phyloP scores from a whole-genome alignment of 1,284 basidiomycete species.

The Ustilago shanxiensis region DNA sequence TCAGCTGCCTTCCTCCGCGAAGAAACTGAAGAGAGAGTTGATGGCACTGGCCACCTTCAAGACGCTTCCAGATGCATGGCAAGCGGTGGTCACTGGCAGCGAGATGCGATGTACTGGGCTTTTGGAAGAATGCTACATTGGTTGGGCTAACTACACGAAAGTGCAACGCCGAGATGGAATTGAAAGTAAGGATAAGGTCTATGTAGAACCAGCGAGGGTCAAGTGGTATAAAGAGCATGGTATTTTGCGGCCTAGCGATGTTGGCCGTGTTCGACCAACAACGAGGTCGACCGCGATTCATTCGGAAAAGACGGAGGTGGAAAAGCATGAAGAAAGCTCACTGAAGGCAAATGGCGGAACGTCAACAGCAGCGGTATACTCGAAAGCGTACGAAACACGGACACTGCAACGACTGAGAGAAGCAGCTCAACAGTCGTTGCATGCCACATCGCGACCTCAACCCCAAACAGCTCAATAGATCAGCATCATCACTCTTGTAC shows the following conservation, averaged over 20 bases:
- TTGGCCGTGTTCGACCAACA: slow-evolving; percentile 28
- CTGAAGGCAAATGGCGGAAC: neutral
- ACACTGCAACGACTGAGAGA: slow-evolving; percentile 34
- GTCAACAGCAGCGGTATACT: slow-evolving; percentile 23
- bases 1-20: slow-evolving; percentile 33
- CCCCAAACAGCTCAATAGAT: slow-evolving; percentile 27
- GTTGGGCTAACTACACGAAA: slow-evolving; percentile 53
- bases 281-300: neutral
- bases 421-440: slow-evolving; percentile 18
- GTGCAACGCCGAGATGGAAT: slow-evolving; percentile 8
- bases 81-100: slow-evolving; percentile 53
- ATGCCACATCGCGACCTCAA: slow-evolving; percentile 3
- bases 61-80: slow-evolving; percentile 52
- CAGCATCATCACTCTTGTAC: slow-evolving; percentile 3
- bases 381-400: slow-evolving; percentile 31
- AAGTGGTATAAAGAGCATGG: slow-evolving; percentile 35
- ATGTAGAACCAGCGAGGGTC: slow-evolving; percentile 39
- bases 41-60: slow-evolving; percentile 58
- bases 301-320: neutral
- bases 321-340: neutral
- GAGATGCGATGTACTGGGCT: slow-evolving; percentile 57
- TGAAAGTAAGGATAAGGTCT: slow-evolving; percentile 36
- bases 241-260: slow-evolving; percentile 26
- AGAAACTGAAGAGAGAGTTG: slow-evolving; percentile 53
- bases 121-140: slow-evolving; percentile 62